Conservation (phyloP, 805 yeast species). For the Barnettozyma sucrosica region DNA sequence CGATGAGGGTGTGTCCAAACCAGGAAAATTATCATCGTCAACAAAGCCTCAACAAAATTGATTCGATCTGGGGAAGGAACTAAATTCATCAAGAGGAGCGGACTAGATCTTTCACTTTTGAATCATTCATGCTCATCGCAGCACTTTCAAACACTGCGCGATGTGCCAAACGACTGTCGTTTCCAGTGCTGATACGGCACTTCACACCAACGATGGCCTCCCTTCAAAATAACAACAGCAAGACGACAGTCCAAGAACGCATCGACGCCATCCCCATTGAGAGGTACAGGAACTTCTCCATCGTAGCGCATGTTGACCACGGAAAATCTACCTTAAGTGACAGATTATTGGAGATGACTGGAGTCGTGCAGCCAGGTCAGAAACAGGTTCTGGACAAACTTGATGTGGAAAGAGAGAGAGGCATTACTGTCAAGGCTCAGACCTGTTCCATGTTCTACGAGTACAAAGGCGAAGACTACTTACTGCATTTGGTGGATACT, state of each 20-base stretch:
- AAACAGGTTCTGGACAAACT: conserved; percentile 84
- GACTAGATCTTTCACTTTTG: neutral
- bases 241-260: conserved; percentile 39
- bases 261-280: conserved; percentile 76
- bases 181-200: neutral
- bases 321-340: conserved; percentile 87
- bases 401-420: conserved; percentile 94
- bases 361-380: conserved; percentile 78
- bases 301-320: conserved; percentile 94
- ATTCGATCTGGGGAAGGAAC: neutral
- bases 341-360: conserved; percentile 79
- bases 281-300: conserved; percentile 83
- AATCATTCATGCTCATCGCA: neutral
- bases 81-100: neutral
- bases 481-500: conserved; percentile 88
- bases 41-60: neutral
- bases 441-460: conserved; percentile 90
- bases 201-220: neutral
- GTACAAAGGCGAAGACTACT: conserved; percentile 61
- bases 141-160: neutral
- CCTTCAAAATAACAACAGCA: neutral
- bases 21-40: neutral
- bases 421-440: conserved; percentile 95
- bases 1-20: neutral
- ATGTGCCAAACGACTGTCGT: neutral